These are phyloP conservation scores for Inga laurina DNA, from an alignment of 306 rosid species.

Conservation along the genomic window DNA sequence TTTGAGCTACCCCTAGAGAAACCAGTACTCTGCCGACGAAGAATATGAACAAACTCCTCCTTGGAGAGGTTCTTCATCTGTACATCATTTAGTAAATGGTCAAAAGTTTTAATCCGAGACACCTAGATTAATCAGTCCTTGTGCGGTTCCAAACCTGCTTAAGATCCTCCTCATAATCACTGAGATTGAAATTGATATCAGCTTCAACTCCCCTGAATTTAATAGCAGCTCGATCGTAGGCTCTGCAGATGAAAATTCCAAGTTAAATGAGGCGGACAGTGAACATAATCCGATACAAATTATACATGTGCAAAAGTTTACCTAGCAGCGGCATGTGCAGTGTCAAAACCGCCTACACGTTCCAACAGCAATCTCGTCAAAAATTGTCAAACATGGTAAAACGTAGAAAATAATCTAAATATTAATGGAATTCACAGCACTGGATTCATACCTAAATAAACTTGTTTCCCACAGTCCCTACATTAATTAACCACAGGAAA, in stretches of 20 bases:
- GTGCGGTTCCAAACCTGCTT: slow-evolving; percentile 63
- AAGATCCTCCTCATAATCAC: slow-evolving; percentile 90
- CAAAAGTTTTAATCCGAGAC: slow-evolving; percentile 4
- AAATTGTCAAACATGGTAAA: slow-evolving; percentile 43
- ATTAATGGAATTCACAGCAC: slow-evolving; percentile 34
- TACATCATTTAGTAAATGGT: slow-evolving; percentile 7
- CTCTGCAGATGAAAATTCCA: slow-evolving; percentile 50
- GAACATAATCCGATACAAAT: neutral
- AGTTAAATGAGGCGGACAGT: neutral
- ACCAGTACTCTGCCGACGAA: slow-evolving; percentile 95
- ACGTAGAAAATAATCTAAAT: slow-evolving; percentile 22
- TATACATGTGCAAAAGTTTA: slow-evolving; percentile 28
- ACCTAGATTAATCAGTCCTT: slow-evolving; percentile 11
- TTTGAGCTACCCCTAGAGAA: slow-evolving; percentile 95
- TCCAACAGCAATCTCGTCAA: slow-evolving; percentile 36
- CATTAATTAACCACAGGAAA: slow-evolving; percentile 24
- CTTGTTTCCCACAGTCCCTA: slow-evolving; percentile 99
- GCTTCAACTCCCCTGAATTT: slow-evolving; percentile 97
- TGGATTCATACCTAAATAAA: slow-evolving; percentile 81
- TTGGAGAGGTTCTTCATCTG: slow-evolving; percentile 84
- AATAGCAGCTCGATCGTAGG: slow-evolving; percentile 97
- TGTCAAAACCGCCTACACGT: slow-evolving; percentile 92
- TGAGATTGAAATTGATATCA: slow-evolving; percentile 85
- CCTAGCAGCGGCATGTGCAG: slow-evolving; percentile 99
- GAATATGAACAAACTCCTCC: slow-evolving; percentile 94